These are phyloP conservation scores for Phialophora chinensis DNA, from an alignment of 2,329 filamentous ascomycete genomes.

Conservation along the genomic window DNA sequence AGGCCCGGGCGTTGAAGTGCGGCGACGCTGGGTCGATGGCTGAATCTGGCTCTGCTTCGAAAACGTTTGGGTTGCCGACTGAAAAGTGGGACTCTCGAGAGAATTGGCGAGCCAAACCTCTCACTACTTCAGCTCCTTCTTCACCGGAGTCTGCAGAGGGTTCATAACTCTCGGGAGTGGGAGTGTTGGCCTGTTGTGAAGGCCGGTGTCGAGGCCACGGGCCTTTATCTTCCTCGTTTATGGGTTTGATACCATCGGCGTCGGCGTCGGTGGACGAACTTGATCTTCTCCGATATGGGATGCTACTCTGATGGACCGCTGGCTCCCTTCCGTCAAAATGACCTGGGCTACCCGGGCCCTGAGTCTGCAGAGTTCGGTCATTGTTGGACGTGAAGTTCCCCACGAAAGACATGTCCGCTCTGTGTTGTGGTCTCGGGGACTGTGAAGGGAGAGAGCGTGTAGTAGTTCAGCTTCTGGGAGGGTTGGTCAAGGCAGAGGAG, in stretches of 20 bases:
- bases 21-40: conserved; percentile 53
- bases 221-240: not conserved
- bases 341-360: conserved; percentile 15
- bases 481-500: not conserved
- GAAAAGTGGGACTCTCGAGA: conserved; percentile 28
- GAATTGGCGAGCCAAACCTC: conserved; percentile 37
- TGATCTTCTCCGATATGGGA: conserved; percentile 5
- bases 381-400: conserved; percentile 30
- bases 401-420: conserved; percentile 30
- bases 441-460: not conserved
- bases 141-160: conserved; percentile 28
- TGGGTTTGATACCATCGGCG: not conserved
- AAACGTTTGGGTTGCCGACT: conserved; percentile 30
- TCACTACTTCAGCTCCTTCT: conserved; percentile 31
- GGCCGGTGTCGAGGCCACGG: not conserved
- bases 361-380: conserved; percentile 23
- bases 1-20: conserved; percentile 54
- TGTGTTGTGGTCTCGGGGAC: not conserved
- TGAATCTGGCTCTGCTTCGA: conserved; percentile 41
- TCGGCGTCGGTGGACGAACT: not conserved
- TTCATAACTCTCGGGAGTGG: conserved; percentile 22
- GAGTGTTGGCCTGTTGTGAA: not conserved
- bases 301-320: conserved; percentile 12
- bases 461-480: not conserved
- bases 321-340: conserved; percentile 12